phyloP scores from a whole-genome alignment of 2,329 filamentous ascomycete species.

The Verticillium dahliae region DNA sequence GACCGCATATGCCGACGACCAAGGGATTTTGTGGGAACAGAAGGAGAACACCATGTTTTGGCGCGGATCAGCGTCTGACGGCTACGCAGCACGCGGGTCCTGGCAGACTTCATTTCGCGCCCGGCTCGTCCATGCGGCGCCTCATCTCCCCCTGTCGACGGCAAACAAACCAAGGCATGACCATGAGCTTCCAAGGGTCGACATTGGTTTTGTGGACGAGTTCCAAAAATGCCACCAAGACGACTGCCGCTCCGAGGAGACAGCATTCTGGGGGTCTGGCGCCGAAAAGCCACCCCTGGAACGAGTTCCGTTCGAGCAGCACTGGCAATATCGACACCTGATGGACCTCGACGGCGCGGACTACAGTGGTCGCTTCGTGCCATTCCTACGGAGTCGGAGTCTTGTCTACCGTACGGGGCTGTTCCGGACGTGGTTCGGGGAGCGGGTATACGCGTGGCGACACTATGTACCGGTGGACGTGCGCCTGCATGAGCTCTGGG shows the following conservation, averaged over 20 bases:
- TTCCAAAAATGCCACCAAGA: slow-evolving; percentile 44
- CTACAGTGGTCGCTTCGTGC: slow-evolving; percentile 53
- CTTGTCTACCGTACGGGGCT: slow-evolving; percentile 56
- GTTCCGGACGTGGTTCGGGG: slow-evolving; percentile 75
- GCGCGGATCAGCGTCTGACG: slow-evolving; percentile 57
- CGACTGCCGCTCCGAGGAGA: slow-evolving; percentile 23
- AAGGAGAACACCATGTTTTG: slow-evolving; percentile 66
- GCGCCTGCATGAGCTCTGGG: slow-evolving; percentile 66
- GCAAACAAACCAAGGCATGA: slow-evolving; percentile 9
- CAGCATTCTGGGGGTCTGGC: slow-evolving; percentile 22
- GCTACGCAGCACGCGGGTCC: slow-evolving; percentile 37
- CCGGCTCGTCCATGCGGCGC: slow-evolving; percentile 54
- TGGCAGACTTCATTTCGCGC: slow-evolving; percentile 56
- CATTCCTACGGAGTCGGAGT: slow-evolving; percentile 57
- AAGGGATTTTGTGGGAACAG: slow-evolving; percentile 37
- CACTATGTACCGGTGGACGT: slow-evolving; percentile 76
- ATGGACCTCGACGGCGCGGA: slow-evolving; percentile 71
- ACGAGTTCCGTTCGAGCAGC: slow-evolving; percentile 24
- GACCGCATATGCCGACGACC: slow-evolving; percentile 32
- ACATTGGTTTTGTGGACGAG: slow-evolving; percentile 32
- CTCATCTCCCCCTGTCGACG: slow-evolving; percentile 15
- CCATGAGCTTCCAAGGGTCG: slow-evolving; percentile 10
- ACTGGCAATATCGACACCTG: slow-evolving; percentile 63
- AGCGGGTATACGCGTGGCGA: slow-evolving; percentile 66
- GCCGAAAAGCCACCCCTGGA: slow-evolving; percentile 12